Base-by-base conservation (phyloP, 805 yeast species). In the Teunomyces lycoperdinae region DNA sequence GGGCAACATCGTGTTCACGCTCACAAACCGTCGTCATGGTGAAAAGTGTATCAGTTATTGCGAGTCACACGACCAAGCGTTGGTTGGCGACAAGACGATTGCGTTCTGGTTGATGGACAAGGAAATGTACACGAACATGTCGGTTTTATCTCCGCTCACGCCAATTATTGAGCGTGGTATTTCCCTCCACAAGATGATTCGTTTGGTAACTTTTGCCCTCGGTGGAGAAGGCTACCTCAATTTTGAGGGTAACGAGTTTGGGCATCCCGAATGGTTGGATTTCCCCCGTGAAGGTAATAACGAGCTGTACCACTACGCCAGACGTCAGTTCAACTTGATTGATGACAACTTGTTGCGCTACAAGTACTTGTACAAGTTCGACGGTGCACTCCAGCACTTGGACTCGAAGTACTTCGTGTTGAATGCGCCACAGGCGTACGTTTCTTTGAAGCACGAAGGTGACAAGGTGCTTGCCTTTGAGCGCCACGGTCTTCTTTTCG, bases 91-190 rank as follows among this genome's bases (percentile, higher is more conserved):
- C 65, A 92, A 92, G 66, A 89, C 97, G 2, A 70, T 92, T 50
- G 98, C 98, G 0, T 92, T 92, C 63, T 94, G 99, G 99, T 77
- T 92, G 48, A 92, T 92, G 98, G 99, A 92, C 70, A 90, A 92
- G 53, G 96, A 91, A 56, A 91, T 92, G 98, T 92, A 92, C 68
- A 92, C 97, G 31, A 84, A 90, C 68, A 92, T 92, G 99, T 85
- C 95, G 11, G 76, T 76, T 1, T 61, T 91, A 40, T 71, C 89
- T 1, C 87, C 84, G 46, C 71, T 85, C 44, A 86, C 96, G 1
- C 86, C 87, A 3, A 79, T 85, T 9, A 77, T 92, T 53, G 96
- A 90, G 59, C 81, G 99, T 54, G 99, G 99, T 31, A 69, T 94
- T 38, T 83, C 96, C 14, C 74, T 92, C 52, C 99, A 92, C 70